A percentile compares a stretch with the other conserved stretches of the same genome.
These are phyloP conservation scores for Flaveria linearis DNA, from an alignment of 129 eudicot genomes.

Conservation along the genomic window DNA sequence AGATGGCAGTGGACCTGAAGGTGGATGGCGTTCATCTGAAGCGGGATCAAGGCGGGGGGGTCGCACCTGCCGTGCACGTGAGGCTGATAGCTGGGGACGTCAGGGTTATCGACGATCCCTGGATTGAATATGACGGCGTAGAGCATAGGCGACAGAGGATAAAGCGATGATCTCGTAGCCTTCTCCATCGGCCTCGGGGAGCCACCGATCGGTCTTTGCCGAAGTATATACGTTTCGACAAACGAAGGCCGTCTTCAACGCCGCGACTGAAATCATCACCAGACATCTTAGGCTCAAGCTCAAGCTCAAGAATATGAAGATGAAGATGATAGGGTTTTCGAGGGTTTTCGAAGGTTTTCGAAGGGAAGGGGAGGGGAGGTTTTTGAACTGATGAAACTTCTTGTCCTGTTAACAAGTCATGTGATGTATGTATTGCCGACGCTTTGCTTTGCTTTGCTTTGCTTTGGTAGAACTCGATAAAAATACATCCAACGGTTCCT, in stretches of 20 bases:
- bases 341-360: neutral
- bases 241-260: constrained; percentile 76
- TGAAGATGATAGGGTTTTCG: neutral
- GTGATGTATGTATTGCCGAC: neutral
- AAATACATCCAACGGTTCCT: neutral
- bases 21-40: constrained; percentile 63
- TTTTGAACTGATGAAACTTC: too few relatives aligned
- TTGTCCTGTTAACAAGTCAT: too few relatives aligned
- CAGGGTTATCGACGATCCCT: constrained; percentile 75
- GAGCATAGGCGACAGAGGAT: constrained; percentile 65
- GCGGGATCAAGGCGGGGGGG: constrained; percentile 83
- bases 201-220: constrained; percentile 80
- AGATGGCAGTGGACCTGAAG: constrained; percentile 54
- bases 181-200: constrained; percentile 74
- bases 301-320: too few relatives aligned
- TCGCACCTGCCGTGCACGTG: constrained; percentile 83
- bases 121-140: constrained; percentile 72
- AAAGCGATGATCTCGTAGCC: constrained; percentile 25
- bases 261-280: constrained; percentile 58
- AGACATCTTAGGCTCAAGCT: neutral
- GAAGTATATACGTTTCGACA: constrained; percentile 71
- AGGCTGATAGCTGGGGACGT: constrained; percentile 90
- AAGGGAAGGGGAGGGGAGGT: too few relatives aligned
- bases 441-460: constrained; percentile 26
- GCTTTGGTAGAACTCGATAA: too few relatives aligned